Conservation (phyloP, 202 grass and related monocot genomes). For the Setaria italica region DNA sequence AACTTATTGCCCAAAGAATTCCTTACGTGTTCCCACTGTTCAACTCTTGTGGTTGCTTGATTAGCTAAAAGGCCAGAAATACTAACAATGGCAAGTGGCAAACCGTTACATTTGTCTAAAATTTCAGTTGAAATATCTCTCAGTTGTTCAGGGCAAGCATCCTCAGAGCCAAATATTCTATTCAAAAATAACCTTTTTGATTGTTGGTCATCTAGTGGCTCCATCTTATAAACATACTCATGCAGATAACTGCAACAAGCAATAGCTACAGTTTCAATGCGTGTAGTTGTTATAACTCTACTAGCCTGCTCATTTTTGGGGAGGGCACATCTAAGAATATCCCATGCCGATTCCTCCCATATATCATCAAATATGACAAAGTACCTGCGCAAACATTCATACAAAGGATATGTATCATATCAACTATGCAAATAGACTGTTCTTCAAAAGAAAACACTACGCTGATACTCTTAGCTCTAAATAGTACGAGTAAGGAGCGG, state of each 20-base stretch:
- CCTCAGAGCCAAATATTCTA: slow-evolving; percentile 24
- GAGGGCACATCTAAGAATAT: slow-evolving; percentile 4
- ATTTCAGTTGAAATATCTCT: slow-evolving; percentile 2
- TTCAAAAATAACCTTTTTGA: background rate
- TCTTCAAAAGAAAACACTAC: background rate
- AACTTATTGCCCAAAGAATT: slow-evolving; percentile 18
- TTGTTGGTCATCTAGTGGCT: background rate
- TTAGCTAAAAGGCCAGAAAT: slow-evolving; percentile 21
- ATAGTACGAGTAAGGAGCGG: background rate
- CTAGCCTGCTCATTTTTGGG: slow-evolving; percentile 2
- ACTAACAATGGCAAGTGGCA: slow-evolving; percentile 29
- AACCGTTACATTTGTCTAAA: slow-evolving; percentile 16
- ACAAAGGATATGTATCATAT: background rate
- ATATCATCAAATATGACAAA: slow-evolving; percentile 32
- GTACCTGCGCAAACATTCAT: slow-evolving; percentile 23
- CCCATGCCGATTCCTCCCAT: slow-evolving; percentile 8
- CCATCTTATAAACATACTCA: slow-evolving; percentile 23
- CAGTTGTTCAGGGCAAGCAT: background rate
- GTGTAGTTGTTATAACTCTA: slow-evolving; percentile 33
- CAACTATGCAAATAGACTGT: background rate
- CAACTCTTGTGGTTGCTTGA: background rate
- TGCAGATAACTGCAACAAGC: slow-evolving; percentile 4
- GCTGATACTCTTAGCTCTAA: background rate
- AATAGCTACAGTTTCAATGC: background rate
- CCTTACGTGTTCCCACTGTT: slow-evolving; percentile 7